Percentiles rank a stretch among this genome's conserved stretches.
phyloP scores from a whole-genome alignment of 805 yeast species.

The Komagataella pastoris region DNA sequence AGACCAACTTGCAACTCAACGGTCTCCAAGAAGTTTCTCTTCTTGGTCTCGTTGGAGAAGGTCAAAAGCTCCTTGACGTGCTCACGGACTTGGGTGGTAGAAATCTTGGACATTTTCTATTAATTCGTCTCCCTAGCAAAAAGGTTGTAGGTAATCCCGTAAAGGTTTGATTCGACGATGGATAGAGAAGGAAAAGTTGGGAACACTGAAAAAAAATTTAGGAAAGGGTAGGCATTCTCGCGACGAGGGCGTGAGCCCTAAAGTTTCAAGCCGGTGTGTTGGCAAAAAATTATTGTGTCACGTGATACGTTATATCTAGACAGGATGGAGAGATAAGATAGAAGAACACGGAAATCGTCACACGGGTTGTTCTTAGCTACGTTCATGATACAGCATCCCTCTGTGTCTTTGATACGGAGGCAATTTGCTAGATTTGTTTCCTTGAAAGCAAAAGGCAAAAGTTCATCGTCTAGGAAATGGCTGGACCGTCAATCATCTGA shows the following conservation, averaged over 20 bases:
- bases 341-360: not conserved
- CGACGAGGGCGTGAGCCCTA: not conserved
- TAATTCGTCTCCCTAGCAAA: slow-evolving; percentile 64
- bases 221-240: not conserved
- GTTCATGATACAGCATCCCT: not conserved
- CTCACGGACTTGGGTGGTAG: slow-evolving; percentile 90
- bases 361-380: not conserved
- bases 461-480: slow-evolving; percentile 56
- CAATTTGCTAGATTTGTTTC: not conserved
- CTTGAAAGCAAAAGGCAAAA: not conserved
- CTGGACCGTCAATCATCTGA: slow-evolving; percentile 57
- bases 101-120: slow-evolving; percentile 70
- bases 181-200: not conserved
- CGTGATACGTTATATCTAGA: not conserved
- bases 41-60: slow-evolving; percentile 88
- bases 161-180: slow-evolving; percentile 39
- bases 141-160: slow-evolving; percentile 25
- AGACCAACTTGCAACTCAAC: slow-evolving; percentile 99
- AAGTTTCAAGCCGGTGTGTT: not conserved
- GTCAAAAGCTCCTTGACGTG: slow-evolving; percentile 86
- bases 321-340: not conserved
- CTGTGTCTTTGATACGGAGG: not conserved
- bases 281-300: not conserved
- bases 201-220: not conserved
- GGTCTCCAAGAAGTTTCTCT: slow-evolving; percentile 99